Conservation (phyloP, 2,329 filamentous ascomycete genomes). For the Ceratocystis alfenasii region DNA sequence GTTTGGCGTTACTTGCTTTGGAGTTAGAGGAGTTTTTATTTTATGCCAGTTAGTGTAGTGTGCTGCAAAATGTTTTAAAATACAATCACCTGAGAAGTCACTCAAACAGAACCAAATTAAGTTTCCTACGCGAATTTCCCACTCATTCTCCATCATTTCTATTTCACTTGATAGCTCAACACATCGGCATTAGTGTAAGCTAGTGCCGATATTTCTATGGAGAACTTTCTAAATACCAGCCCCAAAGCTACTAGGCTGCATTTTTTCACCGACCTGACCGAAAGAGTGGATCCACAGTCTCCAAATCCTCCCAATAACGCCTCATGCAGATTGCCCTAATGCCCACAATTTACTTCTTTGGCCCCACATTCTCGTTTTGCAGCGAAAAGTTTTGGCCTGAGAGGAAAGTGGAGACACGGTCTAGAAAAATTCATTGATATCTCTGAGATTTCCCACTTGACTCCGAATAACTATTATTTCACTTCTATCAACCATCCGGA, state of each 20-base stretch:
- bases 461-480: neutral
- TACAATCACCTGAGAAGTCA: neutral
- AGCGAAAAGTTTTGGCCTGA: conserved; percentile 11
- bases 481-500: conserved; percentile 18
- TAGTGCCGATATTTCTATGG: neutral
- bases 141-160: no score
- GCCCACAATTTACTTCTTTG: conserved; percentile 17
- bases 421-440: conserved; percentile 10
- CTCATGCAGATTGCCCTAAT: conserved; percentile 19
- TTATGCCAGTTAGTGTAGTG: neutral
- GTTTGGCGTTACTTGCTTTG: conserved; percentile 5
- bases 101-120: neutral
- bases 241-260: neutral
- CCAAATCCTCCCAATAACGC: conserved; percentile 2
- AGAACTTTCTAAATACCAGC: neutral
- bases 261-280: conserved; percentile 11
- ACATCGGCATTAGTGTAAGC: no score
- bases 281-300: neutral
- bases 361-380: conserved; percentile 1
- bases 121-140: no score
- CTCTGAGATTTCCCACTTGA: conserved; percentile 9
- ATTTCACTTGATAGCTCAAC: no score
- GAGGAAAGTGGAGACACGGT: conserved; percentile 1
- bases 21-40: neutral
- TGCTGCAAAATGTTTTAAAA: neutral